These are phyloP conservation scores for Pythium chondricola DNA, from an alignment of 352 stramenopile species.

Conservation along the genomic window DNA sequence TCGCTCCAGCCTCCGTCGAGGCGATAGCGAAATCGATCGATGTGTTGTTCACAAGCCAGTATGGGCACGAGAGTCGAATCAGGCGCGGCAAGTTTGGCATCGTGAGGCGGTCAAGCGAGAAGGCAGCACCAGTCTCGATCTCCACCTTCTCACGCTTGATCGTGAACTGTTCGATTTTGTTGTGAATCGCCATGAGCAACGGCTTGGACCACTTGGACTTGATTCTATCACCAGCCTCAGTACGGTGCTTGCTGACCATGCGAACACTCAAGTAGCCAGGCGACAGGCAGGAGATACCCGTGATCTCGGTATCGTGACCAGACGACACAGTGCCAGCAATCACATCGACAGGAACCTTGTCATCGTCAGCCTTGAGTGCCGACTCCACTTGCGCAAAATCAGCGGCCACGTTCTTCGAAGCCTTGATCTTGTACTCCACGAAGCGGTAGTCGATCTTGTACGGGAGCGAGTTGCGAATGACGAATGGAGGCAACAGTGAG, in stretches of 20 bases:
- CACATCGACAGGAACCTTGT: constrained; percentile 27
- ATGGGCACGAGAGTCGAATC: constrained; percentile 75
- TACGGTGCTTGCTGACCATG: constrained; percentile 30
- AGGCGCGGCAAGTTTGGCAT: constrained; percentile 61
- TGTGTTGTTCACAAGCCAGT: constrained; percentile 85
- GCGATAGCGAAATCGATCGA: constrained; percentile 59
- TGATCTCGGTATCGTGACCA: constrained; percentile 68
- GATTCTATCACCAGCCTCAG: constrained; percentile 7
- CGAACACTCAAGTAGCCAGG: constrained; percentile 74
- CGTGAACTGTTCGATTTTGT: constrained; percentile 66
- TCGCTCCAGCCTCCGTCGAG: constrained; percentile 47
- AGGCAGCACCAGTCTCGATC: constrained; percentile 40
- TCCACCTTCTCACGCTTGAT: constrained; percentile 51
- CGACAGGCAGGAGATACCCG: constrained; percentile 56
- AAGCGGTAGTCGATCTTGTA: constrained; percentile 84
- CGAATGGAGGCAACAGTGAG: constrained; percentile 66
- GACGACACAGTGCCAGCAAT: constrained; percentile 51
- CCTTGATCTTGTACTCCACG: constrained; percentile 68
- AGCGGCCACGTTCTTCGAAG: constrained; percentile 34
- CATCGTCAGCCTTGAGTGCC: constrained; percentile 33
- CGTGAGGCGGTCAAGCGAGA: constrained; percentile 73
- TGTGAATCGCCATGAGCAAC: constrained; percentile 81
- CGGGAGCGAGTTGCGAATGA: constrained; percentile 81
- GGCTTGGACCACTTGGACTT: constrained; percentile 68
- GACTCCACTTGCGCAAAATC: constrained; percentile 62